Conservation (phyloP, 129 eudicot genomes). For the Solidago caesia region DNA sequence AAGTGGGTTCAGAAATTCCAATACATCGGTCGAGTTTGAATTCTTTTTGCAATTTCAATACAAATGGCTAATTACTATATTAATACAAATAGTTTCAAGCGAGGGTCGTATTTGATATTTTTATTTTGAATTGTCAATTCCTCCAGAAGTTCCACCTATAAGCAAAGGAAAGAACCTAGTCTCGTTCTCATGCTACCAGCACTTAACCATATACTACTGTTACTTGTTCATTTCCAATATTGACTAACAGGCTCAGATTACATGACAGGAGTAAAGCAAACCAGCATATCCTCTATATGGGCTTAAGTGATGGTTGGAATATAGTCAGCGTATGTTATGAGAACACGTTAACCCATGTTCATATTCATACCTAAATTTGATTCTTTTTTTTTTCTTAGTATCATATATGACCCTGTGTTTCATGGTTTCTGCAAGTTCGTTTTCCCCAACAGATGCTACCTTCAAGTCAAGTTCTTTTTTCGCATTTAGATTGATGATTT, state of each 20-base stretch:
- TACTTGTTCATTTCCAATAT: not conserved
- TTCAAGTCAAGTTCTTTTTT: not conserved
- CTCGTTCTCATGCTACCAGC: constrained; percentile 9
- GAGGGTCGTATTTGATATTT: no score
- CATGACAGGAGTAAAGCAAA: not conserved
- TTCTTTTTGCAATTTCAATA: no score
- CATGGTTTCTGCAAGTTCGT: no score
- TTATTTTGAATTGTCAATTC: no score
- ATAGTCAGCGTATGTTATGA: no score
- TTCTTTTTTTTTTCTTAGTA: not conserved
- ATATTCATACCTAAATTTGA: not conserved
- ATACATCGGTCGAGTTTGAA: no score
- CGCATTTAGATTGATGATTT: not conserved
- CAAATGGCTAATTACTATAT: no score
- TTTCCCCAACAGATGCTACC: not conserved
- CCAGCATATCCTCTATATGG: no score
- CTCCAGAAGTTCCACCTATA: not conserved
- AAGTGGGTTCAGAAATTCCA: not conserved
- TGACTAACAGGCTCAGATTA: not conserved
- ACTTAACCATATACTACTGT: not conserved
- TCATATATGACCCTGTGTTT: no score
- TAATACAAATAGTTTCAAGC: no score
- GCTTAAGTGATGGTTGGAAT: no score
- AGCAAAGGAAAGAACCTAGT: not conserved
- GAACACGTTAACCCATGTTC: no score